Evolutionary conservation across 371 early-diverging fungal species (phyloP), one percentile per base, ranked within the genome.

Genomic region (Mucor irregularis): DNA sequence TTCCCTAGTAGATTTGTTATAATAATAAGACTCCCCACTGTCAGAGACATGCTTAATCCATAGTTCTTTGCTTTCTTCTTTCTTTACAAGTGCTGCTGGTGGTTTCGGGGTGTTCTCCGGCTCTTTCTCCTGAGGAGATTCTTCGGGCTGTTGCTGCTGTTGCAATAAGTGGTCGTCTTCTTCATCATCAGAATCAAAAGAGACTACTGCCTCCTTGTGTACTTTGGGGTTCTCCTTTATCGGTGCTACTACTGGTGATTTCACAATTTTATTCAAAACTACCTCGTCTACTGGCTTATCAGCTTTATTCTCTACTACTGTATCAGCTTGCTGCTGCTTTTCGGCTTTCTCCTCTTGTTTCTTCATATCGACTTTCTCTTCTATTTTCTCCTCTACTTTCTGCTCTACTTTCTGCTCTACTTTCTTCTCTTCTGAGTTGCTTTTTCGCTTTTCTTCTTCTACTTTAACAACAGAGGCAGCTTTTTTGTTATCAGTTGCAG

Each of bases 1-100:
- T 22, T 55, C 28, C 22, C 49, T 42, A 4, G 61, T 61, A 7
- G 22, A 31, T 25, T 48, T 39, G 17, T 61, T 55, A 29, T 61
- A 50, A 34, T 55, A 55, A 29, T 61, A 61, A 11, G 21, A 21
- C 10, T 55, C 44, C 26, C 55, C 50, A 16, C 50, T 49, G 10
- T 50, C 44, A 28, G 58, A 26, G 19, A 29, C 17, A 44, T 51
- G 52, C 14, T n/a, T 35, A 4, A 35, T n/a, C 58, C 58, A 58
- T 22, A 21, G 2, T 45, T 46, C 31, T 25, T 24, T 26, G 8
- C 11, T 2, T n/a, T 42, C 22, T 53, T 42, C 43, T 31, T 33
- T 19, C 10, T 30, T 19, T 30, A 31, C 31, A 11, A 25, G 19
- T 5, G 47, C 22, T 7, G 22, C 30, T 24, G 31, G 5, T 24